Evolutionary conservation across 805 yeast genomes (phyloP), one percentile per base, ranked within the genome.

Genomic region (Maudiozyma saulgeensis): DNA sequence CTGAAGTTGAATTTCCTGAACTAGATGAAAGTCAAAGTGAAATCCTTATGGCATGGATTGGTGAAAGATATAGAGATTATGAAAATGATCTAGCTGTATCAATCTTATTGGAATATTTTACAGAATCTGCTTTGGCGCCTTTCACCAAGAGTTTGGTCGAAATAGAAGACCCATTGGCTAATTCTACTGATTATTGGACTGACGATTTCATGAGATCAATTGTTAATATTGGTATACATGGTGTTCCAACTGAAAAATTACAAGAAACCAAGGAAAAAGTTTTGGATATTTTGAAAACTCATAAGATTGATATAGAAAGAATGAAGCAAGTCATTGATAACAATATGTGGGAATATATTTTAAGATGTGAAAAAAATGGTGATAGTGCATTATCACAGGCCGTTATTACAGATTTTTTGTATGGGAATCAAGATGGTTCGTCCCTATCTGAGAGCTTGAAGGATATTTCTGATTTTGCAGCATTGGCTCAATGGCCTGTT

Each of bases 21-120:
- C 75, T 79, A 50, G 96, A 88, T 60, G 97, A 89, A 66, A 73
- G 85, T 12, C 78, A 81, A 66, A 95, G 96, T 37, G 93, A 87
- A 58, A 59, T 87, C 1, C 59, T 75, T 16, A 67, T 93, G 25
- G 71, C 85, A 3, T 90, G 96, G 91, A 74, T 87, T 45, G 97
- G 97, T 7, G 95, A 96, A 8, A 68, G 72, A 13, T 77, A 76
- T 38, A 61, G 66, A 9, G 78, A 83, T 41, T 61, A 71, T 13
- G 60, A 80, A 19, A 69, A 69, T 6, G 81, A 79, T 61, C 72
- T 82, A 40, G 97, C 96, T 0, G 64, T 88, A 19, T 84, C 85
- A 45, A 73, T 84, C 46, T 55, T 93, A 15, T 77, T 88, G 18
- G 74, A 78, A 26, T 93, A 91, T 62, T 74, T 91, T 47, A 80